A percentile compares a stretch with the other conserved stretches of the same genome.
phyloP scores from a whole-genome alignment of 257 asterid species.

The Primulina huaijiensis region DNA sequence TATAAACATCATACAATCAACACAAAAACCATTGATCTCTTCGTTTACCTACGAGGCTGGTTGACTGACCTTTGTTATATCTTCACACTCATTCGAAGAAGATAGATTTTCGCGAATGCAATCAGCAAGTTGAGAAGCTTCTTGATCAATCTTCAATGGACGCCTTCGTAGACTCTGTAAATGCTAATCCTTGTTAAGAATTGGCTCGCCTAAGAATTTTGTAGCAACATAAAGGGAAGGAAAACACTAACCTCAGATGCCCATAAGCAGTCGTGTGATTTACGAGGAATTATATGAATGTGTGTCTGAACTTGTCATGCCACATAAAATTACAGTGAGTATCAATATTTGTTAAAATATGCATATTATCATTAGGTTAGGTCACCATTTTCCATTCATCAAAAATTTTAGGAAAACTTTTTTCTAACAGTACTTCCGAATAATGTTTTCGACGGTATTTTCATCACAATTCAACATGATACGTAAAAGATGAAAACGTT shows the following conservation, averaged over 20 bases:
- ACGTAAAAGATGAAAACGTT: background rate
- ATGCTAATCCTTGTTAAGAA: conserved; percentile 5
- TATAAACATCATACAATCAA: conserved; percentile 24
- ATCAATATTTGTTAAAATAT: conserved; percentile 21
- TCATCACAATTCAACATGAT: background rate
- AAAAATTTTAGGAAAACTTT: background rate
- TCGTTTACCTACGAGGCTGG: conserved; percentile 47
- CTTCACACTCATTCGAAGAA: conserved; percentile 34
- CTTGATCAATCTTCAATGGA: conserved; percentile 63
- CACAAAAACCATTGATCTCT: conserved; percentile 9
- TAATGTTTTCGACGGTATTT: no score
- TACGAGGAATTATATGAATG: conserved; percentile 94
- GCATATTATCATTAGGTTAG: background rate
- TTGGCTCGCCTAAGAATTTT: background rate
- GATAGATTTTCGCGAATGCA: conserved; percentile 59
- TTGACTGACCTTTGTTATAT: conserved; percentile 51
- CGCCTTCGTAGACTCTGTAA: conserved; percentile 56
- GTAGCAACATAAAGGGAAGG: background rate
- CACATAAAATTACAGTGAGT: conserved; percentile 23
- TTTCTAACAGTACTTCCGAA: background rate
- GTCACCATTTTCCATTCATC: background rate
- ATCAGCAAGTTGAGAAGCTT: conserved; percentile 55
- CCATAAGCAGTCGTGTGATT: conserved; percentile 86
- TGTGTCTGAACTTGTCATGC: conserved; percentile 72
- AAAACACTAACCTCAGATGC: conserved; percentile 66